These are phyloP conservation scores for Penicillium canescens DNA, from an alignment of 495 filamentous ascomycete species.

Conservation along the genomic window DNA sequence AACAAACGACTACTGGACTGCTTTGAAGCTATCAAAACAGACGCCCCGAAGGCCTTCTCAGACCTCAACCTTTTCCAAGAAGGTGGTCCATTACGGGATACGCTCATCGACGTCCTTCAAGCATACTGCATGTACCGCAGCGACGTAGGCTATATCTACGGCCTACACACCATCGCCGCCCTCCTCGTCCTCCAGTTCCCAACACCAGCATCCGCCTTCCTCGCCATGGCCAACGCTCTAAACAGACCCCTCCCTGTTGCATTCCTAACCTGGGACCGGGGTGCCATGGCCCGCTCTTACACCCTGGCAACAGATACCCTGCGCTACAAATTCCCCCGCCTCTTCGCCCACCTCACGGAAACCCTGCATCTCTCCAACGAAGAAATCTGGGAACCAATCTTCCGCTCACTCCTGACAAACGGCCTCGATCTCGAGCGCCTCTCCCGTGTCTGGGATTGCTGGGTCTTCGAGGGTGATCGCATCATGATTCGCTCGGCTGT, in stretches of 20 bases:
- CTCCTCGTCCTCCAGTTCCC: constrained; percentile 84
- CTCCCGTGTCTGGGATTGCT: constrained; percentile 87
- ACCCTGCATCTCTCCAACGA: constrained; percentile 44
- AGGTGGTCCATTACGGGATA: constrained; percentile 71
- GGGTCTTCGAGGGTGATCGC: constrained; percentile 89
- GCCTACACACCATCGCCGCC: constrained; percentile 84
- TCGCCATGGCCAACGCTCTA: constrained; percentile 81
- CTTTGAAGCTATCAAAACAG: constrained; percentile 69
- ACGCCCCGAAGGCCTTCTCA: constrained; percentile 71
- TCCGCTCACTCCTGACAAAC: constrained; percentile 57
- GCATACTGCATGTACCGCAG: constrained; percentile 93
- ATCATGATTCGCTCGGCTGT: constrained; percentile 78
- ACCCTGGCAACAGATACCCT: constrained; percentile 70
- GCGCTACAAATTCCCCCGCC: constrained; percentile 65
- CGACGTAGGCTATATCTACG: constrained; percentile 88
- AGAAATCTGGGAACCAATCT: constrained; percentile 58
- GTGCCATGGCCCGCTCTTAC: constrained; percentile 71
- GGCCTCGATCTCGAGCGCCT: constrained; percentile 69
- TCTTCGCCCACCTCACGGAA: constrained; percentile 66
- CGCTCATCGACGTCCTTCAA: constrained; percentile 75
- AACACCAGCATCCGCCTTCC: constrained; percentile 70
- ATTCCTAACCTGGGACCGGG: constrained; percentile 77
- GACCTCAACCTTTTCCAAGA: constrained; percentile 84
- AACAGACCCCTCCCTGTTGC: constrained; percentile 87
- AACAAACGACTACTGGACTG: constrained; percentile 53